Evolutionary conservation across 116 monocot species (phyloP), one percentile per base, ranked within the genome.

Genomic region (Posidonia oceanica): DNA sequence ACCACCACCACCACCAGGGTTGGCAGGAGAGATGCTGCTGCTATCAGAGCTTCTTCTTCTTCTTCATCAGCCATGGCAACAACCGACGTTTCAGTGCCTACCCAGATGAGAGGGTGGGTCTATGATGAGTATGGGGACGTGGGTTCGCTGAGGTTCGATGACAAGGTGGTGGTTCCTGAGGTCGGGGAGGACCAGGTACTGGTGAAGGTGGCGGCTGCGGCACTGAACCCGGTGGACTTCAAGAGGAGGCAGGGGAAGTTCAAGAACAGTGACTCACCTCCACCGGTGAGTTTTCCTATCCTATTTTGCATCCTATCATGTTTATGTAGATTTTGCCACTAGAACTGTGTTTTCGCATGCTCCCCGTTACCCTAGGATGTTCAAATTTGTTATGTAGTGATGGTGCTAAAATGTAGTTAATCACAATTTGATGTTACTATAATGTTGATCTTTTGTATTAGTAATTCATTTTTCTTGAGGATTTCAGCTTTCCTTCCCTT

Each of bases 111-210:
- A 79, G 90, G 85, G 0, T 93, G 90, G 93, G 78, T 88, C 7
- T 99, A 99, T 62, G 83, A 80, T 16, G 93, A 80, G 36, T 93
- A 99, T 71, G 93, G 98, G 7, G 88, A 79, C 29, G 80, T 74
- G 39, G 61, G 71, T 23, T 83, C 88, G 16, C 55, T 99, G 77
- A 79, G 79, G 57, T 52, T 86, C 17, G 90, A 86, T 36, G 84
- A 86, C 16, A 79, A 53, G 38, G 79, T 90, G 40, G 38, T 75
- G 3, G 90, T 93, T 2, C 98, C 98, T 1, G 81, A 79, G 22
- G 68, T 99, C 55, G 69, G 63, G 71, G 98, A 93, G n/a, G 90
- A 93, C 52, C 93, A 93, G 74, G 93, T 99, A 12, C 90, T 99
- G 21, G 79, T 99, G 29, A 90, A 80, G 80, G 93, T 99, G 18